Base-by-base conservation (phyloP, 2,329 filamentous ascomycete species). In the Aspergillus jensenii region DNA sequence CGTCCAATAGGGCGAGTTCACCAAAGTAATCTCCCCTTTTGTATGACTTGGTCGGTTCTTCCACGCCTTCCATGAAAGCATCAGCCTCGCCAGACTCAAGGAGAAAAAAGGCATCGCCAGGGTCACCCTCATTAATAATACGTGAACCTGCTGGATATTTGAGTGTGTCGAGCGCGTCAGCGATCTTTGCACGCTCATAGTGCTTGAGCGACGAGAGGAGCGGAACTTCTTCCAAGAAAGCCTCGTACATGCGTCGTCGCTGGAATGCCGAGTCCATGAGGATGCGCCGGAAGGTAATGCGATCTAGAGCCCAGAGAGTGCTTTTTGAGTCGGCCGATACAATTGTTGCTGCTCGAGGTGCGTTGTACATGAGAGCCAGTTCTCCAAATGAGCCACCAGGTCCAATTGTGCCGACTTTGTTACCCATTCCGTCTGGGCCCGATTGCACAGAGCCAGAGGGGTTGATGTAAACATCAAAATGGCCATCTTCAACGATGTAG, bases 181-280 rank as follows among this genome's bases (percentile, higher is more conserved):
- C 93, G 73, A 99, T 97, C 82, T 99, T 99, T 70, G 91, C 91
- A 58, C 95, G 88, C 78, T 99, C 95, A 75, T 98, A 98, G 0
- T 90, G 84, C 45, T 93, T 96, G 56, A 99, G 83, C 21, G 86
- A 88, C 3, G 88, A 84, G 25, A 99, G 84, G 31, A 98, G 82
- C 0, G 91, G 91, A 2, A 98, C 95, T 72, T 96, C 92, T 73
- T 96, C 93, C 21, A 99, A 82, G 81, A 99, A 98, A 66, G 87
- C 91, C 78, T 99, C 95, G 77, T 98, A 98, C 88, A 98, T 93
- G 69, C 93, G 90, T 67, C 95, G 88, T 56, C 93, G 90, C 68
- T 96, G 91, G 79, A 97, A 98, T 3, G 95, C 96, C 40, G 91
- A 96, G 78, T 98, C 93, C 93, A 99, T 97, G 62, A 99, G 83